Evolutionary conservation across 805 yeast genomes (phyloP), one percentile per base, ranked within the genome.

Genomic region (Brettanomyces nanus): DNA sequence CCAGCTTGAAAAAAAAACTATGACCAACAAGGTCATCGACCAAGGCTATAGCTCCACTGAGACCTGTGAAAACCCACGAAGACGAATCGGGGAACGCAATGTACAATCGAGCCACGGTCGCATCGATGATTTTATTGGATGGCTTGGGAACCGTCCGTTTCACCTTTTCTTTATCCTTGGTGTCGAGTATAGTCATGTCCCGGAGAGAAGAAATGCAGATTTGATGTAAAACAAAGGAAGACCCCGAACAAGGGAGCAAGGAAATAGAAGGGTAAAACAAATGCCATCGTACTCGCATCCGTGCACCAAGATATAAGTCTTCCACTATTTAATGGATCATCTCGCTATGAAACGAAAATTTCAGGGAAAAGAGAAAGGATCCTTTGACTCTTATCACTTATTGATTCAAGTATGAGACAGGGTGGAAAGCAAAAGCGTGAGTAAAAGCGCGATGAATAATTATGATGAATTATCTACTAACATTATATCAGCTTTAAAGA

Each of bases 1-100:
- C 94, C 37, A 92, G 56, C 57, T 92, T 92, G 33, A 92, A 68
- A 58, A 87, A 92, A 53, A 85, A 87, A 0, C 96, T 86, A 58
- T 90, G 90, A 3, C 97, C 97, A 2, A 92, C 95, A 10, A 85
- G 61, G 59, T 92, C 98, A 57, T 92, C 95, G 15, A 84, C 95
- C 6, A 92, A 61, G 1, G 77, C 81, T 14, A 89, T 60, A 1
- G 97, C 97, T 4, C 98, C 98, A 4, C 79, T 68, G 13, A 92
- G 63, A 0, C 95, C 97, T 1, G 98, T 90, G 62, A 73, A 85
- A 17, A 70, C 71, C 97, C 97, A 92, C 45, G 73, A 65, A 17
- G 71, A 69, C 2, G 82, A 78, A 48, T 84, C 80, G 3, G 97
- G 97, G 54, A 84, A 78, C 2, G 97, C 95, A 19, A 90, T 75